A percentile compares a stretch with the other conserved stretches of the same genome.
Conservation (phyloP, 208 protist species). For the Borovskyia barvae region DNA sequence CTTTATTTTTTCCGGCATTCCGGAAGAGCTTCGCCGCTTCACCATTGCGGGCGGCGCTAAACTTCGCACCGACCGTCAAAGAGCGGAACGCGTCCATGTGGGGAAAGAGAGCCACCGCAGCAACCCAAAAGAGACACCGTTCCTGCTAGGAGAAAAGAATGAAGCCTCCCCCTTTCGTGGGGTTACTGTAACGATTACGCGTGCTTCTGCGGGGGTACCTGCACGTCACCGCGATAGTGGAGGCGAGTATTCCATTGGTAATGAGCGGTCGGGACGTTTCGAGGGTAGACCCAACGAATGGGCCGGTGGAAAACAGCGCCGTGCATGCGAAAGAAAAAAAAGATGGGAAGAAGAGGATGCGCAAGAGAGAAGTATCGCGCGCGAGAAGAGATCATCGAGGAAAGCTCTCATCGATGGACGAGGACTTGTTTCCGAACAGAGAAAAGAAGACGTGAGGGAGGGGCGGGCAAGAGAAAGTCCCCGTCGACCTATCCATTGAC, state of each 20-base stretch:
- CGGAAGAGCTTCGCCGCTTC: constrained; percentile 62
- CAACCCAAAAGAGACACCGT: too few relatives aligned
- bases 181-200: too few relatives aligned
- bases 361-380: too few relatives aligned
- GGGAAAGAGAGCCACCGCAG: too few relatives aligned
- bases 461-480: neutral
- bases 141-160: neutral
- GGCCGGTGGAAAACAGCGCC: too few relatives aligned
- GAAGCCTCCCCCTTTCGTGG: too few relatives aligned
- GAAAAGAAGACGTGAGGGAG: neutral
- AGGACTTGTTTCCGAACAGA: neutral
- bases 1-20: constrained; percentile 18
- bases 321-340: neutral
- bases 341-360: neutral
- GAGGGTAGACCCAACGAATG: too few relatives aligned
- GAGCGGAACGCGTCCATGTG: constrained; percentile 69
- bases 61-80: constrained; percentile 60
- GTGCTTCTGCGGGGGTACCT: neutral
- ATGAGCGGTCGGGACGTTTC: too few relatives aligned
- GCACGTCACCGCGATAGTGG: too few relatives aligned
- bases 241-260: too few relatives aligned
- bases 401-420: neutral
- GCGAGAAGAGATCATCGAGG: too few relatives aligned
- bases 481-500: neutral
- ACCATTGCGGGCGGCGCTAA: constrained; percentile 48